Conservation (phyloP, 2,329 filamentous ascomycete species). For the Venturia nashicola region DNA sequence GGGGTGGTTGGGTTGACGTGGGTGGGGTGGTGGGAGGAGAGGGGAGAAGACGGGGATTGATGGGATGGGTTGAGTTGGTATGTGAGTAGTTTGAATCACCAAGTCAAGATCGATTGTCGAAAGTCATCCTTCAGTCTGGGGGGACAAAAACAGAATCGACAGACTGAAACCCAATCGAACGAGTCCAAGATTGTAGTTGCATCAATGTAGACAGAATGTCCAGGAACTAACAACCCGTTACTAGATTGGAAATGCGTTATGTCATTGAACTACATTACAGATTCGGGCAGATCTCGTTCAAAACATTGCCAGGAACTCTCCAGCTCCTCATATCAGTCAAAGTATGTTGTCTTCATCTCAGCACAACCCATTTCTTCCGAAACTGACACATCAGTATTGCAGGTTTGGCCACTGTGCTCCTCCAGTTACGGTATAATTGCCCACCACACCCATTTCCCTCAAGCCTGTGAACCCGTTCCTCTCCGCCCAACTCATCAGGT, state of each 20-base stretch:
- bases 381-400: not conserved
- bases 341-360: not conserved
- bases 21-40: slow-evolving; percentile 24
- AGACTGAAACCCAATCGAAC: too few species aligned
- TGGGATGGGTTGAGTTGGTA: not conserved
- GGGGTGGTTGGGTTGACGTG: slow-evolving; percentile 25
- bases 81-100: too few species aligned
- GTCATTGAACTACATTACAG: not conserved
- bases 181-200: too few species aligned
- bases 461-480: not conserved
- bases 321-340: not conserved
- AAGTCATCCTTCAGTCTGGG: too few species aligned
- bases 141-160: too few species aligned
- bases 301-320: not conserved
- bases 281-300: not conserved
- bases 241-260: not conserved
- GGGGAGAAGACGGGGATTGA: not conserved
- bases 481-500: not conserved
- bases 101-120: too few species aligned
- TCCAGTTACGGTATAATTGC: not conserved
- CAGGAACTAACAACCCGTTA: too few species aligned
- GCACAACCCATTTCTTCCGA: not conserved
- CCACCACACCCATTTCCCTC: not conserved
- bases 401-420: not conserved
- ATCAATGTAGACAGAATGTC: too few species aligned